Conservation (phyloP, 2,329 filamentous ascomycete species). For the Lasiodiplodia gonubiensis region DNA sequence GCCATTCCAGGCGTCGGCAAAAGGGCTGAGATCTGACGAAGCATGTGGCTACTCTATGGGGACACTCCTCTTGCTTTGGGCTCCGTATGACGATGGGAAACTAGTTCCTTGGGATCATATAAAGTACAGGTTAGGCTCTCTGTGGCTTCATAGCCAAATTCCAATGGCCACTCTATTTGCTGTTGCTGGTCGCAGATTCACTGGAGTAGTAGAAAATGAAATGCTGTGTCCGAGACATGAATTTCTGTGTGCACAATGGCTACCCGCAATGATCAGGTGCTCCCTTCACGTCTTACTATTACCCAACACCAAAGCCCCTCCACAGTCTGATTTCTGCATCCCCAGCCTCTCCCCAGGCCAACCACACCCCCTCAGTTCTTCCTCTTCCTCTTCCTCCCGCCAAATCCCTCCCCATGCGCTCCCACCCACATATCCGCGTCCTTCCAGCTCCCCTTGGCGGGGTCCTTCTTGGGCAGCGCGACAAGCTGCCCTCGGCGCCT, state of each 20-base stretch:
- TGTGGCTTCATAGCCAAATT: too few species aligned
- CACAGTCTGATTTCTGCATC: not conserved
- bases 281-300: too few species aligned
- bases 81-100: too few species aligned
- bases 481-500: not conserved
- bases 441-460: not conserved
- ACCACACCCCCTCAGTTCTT: not conserved
- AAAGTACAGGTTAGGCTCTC: too few species aligned
- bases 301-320: too few species aligned
- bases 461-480: not conserved
- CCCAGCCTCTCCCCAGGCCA: not conserved
- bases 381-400: not conserved
- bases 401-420: not conserved
- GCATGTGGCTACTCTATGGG: not conserved
- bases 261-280: too few species aligned
- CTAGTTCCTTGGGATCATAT: too few species aligned
- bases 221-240: too few species aligned
- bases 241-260: too few species aligned
- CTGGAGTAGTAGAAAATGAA: too few species aligned
- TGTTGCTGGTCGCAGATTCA: too few species aligned
- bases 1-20: not conserved
- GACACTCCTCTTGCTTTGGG: not conserved
- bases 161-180: too few species aligned
- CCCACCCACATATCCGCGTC: not conserved
- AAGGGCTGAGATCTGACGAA: not conserved